Base-by-base conservation (phyloP, 2,329 filamentous ascomycete genomes). In the Rhynchosporium agropyri region DNA sequence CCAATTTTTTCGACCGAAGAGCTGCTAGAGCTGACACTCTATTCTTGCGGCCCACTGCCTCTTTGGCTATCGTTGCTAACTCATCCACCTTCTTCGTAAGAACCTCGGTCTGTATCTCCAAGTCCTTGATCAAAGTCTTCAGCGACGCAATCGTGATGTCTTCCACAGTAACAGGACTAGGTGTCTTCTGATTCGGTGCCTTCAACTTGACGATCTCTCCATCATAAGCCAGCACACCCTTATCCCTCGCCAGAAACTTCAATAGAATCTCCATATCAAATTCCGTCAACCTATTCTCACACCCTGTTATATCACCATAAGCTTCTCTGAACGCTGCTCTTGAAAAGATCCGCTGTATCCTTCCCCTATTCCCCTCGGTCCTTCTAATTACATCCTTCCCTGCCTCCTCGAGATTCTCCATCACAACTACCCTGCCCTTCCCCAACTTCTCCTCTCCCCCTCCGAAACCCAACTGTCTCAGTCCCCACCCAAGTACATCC, bases 111-210 rank as follows among this genome's bases (percentile, higher is more conserved):
- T 97, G 86, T 26, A 87, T 84, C 65, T 89, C 87, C 15, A 99
- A 81, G 57, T 89, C 89, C 46, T 84, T 80, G 33, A 92, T 89
- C 10, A 97, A 82, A 31, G 90, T 86, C 72, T 93, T 94, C 9
- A 99, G 84, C 20, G 89, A 89, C 1, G 92, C 92, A 66, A 97
- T 91, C 0, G 91, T 89, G 4, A 81, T 79, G 77, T 99, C 95
- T 70, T 96, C 89, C 62, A 87, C 80, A 0, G 90, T 90, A 67
- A 98, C 88, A 1, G 76, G 72, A 1, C 73, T 68, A 0, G 70
- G 69, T 0, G 73, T 63, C 50, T 78, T 76, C 58, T 84, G 81
- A 3, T 80, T 79, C 0, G 82, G 74, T 0, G 77, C 76, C 70
- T 85, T 89, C 75, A 98, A 88, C 74, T 90, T 93, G 69, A 99